Conservation (phyloP, 2,329 filamentous ascomycete genomes). For the Fusarium newnesense region DNA sequence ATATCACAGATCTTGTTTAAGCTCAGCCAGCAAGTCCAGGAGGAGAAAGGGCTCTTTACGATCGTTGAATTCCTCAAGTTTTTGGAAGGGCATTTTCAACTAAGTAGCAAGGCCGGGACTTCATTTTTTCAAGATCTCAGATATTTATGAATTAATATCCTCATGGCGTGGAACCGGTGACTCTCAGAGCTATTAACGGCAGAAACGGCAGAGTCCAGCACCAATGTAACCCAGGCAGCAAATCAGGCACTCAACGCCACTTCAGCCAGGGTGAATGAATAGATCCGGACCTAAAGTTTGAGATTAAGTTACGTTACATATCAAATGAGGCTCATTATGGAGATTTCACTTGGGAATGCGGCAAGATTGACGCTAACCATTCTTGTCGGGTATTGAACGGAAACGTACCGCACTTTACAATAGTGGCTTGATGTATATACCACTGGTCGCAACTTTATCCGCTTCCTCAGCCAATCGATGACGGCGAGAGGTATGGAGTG, state of each 20-base stretch:
- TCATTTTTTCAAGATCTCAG: fast-evolving
- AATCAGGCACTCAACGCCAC: neutral
- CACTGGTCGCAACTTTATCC: neutral
- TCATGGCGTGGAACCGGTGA: neutral
- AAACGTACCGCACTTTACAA: neutral
- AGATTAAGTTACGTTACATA: neutral
- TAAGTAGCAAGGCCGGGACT: no score
- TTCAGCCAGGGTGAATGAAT: fast-evolving
- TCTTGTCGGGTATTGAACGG: neutral
- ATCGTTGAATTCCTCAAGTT: no score
- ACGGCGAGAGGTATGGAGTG: fast-evolving
- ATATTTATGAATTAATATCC: neutral
- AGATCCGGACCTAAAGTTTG: neutral
- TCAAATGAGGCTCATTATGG: neutral
- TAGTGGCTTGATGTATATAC: no score
- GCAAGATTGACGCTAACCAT: neutral
- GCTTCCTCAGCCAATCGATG: neutral
- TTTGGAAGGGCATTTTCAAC: no score
- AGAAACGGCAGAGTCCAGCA: no score
- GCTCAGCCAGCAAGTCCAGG: neutral
- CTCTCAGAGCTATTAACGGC: neutral
- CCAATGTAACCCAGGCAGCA: fast-evolving
- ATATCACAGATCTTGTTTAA: neutral
- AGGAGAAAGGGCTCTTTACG: neutral
- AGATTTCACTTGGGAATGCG: neutral